Percentiles rank a stretch among this genome's conserved stretches.
These are phyloP conservation scores for Quercus dentata DNA, from an alignment of 306 rosid species.

Conservation along the genomic window DNA sequence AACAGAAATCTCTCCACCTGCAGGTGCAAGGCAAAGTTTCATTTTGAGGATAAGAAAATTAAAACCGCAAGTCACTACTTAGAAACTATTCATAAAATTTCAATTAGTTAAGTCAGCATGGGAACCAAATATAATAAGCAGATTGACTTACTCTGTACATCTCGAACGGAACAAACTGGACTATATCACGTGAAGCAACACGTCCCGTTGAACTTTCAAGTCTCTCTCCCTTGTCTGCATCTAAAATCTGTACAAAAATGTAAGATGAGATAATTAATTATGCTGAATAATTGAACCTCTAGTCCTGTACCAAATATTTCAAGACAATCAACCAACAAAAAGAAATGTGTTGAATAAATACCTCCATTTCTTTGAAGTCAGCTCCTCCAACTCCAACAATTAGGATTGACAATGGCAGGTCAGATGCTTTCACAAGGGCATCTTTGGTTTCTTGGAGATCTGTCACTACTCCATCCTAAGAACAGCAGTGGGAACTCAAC, in stretches of 20 bases:
- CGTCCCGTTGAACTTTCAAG: constrained; percentile 87
- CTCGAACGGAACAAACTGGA: constrained; percentile 95
- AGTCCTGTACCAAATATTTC: neutral
- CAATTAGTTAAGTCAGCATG: neutral
- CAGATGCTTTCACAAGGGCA: constrained; percentile 94
- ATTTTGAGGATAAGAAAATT: no score
- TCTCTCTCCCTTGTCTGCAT: constrained; percentile 92
- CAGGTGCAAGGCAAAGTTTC: constrained; percentile 19
- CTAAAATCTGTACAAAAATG: constrained; percentile 54
- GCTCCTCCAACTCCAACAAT: constrained; percentile 99
- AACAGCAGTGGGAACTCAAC: constrained; percentile 11
- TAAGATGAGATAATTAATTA: constrained; percentile 6
- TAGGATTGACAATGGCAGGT: constrained; percentile 91
- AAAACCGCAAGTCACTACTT: neutral
- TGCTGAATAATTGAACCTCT: neutral
- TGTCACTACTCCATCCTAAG: constrained; percentile 98
- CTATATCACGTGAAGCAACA: constrained; percentile 94
- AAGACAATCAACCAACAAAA: neutral
- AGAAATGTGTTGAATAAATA: constrained; percentile 22
- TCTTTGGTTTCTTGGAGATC: constrained; percentile 99
- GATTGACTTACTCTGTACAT: constrained; percentile 71
- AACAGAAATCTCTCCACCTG: constrained; percentile 92
- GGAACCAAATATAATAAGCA: neutral
- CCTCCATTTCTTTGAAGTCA: constrained; percentile 99
- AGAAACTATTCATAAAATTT: neutral